Evolutionary conservation across 2,329 filamentous ascomycete genomes (phyloP), one percentile per base, ranked within the genome.

Genomic region (Talaromyces sp.): DNA sequence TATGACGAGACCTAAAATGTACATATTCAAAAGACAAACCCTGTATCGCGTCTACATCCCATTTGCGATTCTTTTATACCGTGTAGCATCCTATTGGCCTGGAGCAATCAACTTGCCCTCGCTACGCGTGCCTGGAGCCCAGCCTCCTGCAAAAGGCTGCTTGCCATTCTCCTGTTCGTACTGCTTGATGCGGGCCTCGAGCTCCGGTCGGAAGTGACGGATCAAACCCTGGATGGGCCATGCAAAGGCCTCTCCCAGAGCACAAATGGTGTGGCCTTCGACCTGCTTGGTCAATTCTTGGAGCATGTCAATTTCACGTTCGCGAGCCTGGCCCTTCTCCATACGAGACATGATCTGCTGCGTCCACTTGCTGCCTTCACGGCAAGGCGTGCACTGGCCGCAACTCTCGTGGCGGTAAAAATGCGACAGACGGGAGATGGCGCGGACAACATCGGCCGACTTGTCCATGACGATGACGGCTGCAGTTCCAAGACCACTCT

Each of bases 381-480:
- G 90, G 85, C 95, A 99, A n/a, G 95, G 95, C 61, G 95, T 99
- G 83, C 95, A 99, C 81, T 99, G 95, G 63, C 95, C 95, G 78
- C 95, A 99, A 67, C 88, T 93, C 83, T 99, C 95, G 82, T 99
- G 95, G 78, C 93, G 90, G 84, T 99, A 99, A 83, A 99, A 99
- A 77, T 93, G 91, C 71, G 90, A 91, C 69, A 99, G 86, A 69
- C 95, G 89, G 65, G 90, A 88, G 74, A 99, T 98, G 73, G 91
- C 91, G 66, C 93, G 89, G 67, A 99, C 92, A 57, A 99, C 90
- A 75, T 99, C 95, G 65, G 95, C 90, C 71, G 89, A 93, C 84
- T 98, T 96, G 81, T 99, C 95, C 90, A 99, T 96, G 76, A 99
- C 95, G 71, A 99, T 96, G 68, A 99, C 93, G 61, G 95, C 95